Base-by-base conservation (phyloP, 108 stramenopile species). In the Skeletonema costatum region DNA sequence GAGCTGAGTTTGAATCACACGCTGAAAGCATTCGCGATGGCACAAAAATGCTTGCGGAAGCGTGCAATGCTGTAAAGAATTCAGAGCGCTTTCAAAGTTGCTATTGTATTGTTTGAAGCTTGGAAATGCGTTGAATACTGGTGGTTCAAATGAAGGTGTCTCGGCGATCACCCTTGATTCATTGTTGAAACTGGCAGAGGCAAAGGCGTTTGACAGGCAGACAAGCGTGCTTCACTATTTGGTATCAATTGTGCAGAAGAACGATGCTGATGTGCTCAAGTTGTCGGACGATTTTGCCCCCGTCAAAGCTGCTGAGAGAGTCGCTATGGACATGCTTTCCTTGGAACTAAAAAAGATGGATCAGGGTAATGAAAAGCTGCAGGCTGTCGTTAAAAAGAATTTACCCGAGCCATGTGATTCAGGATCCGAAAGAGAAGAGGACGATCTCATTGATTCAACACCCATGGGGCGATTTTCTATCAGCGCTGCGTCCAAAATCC, bases 211-310 rank as follows among this genome's bases (percentile, higher is more conserved):
- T 51, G 81, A 82, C 62, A 66, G 73, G 50, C 77, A 82, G 58
- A 82, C 81, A 39, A 82, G 81, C 56, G 81, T 78, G 19, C 64
- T 82, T 21, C 81, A 82, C 39, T 82, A 82, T 60, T 77, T 82
- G 39, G 81, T 82, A 14, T 82, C 78, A 46, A 80, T 84, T 48
- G 76, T 84, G 14, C 68, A 75, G 5, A 75, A 84, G 68, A 84
- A 84, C 50, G 83, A 84, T 31, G 75, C 75, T 13, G 83, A 84
- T 71, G 78, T 84, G 12, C 64, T 82, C 17, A 67, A 74, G 19
- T 32, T 82, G 13, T 78, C 77, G 1, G 77, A 82, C 35, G 81
- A 82, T 53, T 78, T 82, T 53, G 66, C 36, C 50, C 81, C 81
- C 25, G 81, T 78, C 4, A 82, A 78, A 59, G 77, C 76, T 12